Evolutionary conservation across 129 eudicot genomes (phyloP).

Genomic region (Chrysanthemum makinoi): DNA sequence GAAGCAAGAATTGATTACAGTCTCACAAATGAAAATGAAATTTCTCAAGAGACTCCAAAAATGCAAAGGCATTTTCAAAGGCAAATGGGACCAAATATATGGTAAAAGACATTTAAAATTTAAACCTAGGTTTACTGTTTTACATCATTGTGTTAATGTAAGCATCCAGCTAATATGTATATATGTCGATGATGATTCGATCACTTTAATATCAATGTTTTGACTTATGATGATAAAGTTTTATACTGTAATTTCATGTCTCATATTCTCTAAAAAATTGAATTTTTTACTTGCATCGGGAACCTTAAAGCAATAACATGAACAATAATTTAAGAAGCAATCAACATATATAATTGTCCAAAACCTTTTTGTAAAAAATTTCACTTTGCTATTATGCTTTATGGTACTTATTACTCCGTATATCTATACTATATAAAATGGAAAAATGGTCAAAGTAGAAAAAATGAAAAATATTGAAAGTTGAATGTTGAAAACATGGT

Average conservation of each 20-base stretch:
- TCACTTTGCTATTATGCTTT: conserved; percentile 17
- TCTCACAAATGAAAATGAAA: neutral
- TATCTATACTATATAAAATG: no score
- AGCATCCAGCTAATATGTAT: conserved; percentile 32
- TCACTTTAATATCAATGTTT: conserved; percentile 9
- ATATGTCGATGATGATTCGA: conserved; percentile 28
- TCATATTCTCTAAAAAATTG: conserved; percentile 18
- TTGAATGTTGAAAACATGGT: no score
- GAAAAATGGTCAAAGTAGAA: no score
- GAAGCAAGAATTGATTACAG: no score
- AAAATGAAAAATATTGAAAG: no score
- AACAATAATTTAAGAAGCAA: conserved; percentile 21
- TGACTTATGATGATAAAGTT: conserved; percentile 34
- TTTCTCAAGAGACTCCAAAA: neutral
- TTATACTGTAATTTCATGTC: conserved; percentile 12
- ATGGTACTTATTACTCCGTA: neutral
- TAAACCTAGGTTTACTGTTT: conserved; percentile 15
- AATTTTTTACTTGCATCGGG: conserved; percentile 33
- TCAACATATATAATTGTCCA: conserved; percentile 28
- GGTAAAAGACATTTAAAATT: conserved; percentile 19
- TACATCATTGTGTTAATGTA: conserved; percentile 25
- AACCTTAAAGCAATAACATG: conserved; percentile 38
- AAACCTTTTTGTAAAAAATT: conserved; percentile 10
- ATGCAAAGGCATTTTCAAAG: neutral
- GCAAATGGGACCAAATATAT: conserved; percentile 27